Conservation (phyloP, 148 eudicot species). For the Rhododendron mucronatum region DNA sequence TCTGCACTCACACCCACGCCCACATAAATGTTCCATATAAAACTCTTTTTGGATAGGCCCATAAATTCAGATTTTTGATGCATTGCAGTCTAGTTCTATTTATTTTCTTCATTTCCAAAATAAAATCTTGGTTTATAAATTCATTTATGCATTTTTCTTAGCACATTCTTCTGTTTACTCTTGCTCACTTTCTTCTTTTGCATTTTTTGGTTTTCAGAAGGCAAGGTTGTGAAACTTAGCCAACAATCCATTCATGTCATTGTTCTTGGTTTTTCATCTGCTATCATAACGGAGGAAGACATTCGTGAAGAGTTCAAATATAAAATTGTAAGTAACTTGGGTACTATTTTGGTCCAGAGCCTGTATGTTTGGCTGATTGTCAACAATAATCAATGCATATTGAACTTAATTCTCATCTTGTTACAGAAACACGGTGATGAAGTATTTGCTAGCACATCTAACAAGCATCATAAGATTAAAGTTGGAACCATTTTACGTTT, state of each 20-base stretch:
- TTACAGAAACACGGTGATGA: conserved; percentile 61
- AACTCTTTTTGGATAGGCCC: background rate
- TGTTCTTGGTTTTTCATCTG: conserved; percentile 90
- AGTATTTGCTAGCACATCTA: conserved; percentile 43
- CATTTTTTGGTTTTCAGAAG: conserved; percentile 43
- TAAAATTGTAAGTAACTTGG: conserved; percentile 47
- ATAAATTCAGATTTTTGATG: background rate
- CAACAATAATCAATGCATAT: background rate
- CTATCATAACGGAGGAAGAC: conserved; percentile 61
- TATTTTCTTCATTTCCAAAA: background rate
- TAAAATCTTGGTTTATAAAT: background rate
- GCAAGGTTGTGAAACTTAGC: conserved; percentile 77
- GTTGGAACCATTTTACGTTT: conserved; percentile 68
- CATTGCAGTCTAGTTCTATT: background rate
- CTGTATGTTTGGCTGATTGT: background rate
- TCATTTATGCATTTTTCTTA: background rate
- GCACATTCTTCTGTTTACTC: background rate
- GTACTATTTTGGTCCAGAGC: background rate
- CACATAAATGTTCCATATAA: background rate
- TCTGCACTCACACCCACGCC: background rate
- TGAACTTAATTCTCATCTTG: conserved; percentile 7
- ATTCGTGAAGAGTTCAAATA: conserved; percentile 69
- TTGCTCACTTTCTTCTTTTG: background rate
- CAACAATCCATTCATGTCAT: conserved; percentile 72
- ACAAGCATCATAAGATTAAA: conserved; percentile 66